Conservation (phyloP, 805 yeast genomes). For the Brettanomyces sp. region DNA sequence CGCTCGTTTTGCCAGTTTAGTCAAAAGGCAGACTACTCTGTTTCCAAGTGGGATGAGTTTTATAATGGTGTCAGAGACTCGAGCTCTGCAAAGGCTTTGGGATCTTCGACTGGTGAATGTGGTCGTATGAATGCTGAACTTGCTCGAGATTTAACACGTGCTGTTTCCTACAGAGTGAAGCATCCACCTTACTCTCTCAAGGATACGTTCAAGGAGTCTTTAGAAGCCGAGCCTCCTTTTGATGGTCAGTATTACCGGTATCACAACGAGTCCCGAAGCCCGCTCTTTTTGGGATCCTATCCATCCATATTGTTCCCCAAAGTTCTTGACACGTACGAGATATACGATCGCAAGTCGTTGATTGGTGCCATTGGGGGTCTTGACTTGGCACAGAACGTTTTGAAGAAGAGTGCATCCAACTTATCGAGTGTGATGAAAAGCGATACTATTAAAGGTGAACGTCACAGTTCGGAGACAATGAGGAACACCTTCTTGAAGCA, state of each 20-base stretch:
- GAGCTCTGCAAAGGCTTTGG: slow-evolving; percentile 18
- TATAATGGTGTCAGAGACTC: slow-evolving; percentile 36
- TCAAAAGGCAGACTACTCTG: slow-evolving; percentile 59
- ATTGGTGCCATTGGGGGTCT: slow-evolving; percentile 45
- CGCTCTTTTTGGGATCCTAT: slow-evolving; percentile 53
- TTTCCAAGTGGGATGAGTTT: slow-evolving; percentile 78
- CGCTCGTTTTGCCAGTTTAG: slow-evolving; percentile 56
- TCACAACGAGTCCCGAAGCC: slow-evolving; percentile 41
- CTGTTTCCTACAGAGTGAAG: slow-evolving; percentile 35
- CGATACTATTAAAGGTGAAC: slow-evolving; percentile 4
- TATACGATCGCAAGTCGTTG: slow-evolving; percentile 44
- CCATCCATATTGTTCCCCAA: slow-evolving; percentile 59
- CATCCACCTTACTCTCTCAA: slow-evolving; percentile 37
- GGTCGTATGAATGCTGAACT: slow-evolving; percentile 1
- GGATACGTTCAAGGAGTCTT: slow-evolving; percentile 54
- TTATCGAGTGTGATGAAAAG: slow-evolving; percentile 8
- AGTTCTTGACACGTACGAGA: slow-evolving; percentile 41
- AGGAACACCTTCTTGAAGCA: slow-evolving; percentile 44
- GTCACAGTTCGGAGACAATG: neutral
- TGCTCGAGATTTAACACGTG: slow-evolving; percentile 20
- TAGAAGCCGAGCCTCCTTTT: slow-evolving; percentile 53
- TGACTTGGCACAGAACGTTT: slow-evolving; percentile 13
- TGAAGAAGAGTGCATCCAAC: slow-evolving; percentile 9
- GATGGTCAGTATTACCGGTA: slow-evolving; percentile 32
- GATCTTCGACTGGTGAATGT: slow-evolving; percentile 1